Percentiles rank a stretch among this genome's conserved stretches.
Conservation (phyloP, 176 grass and related monocot species). For the Triticum turgidum region DNA sequence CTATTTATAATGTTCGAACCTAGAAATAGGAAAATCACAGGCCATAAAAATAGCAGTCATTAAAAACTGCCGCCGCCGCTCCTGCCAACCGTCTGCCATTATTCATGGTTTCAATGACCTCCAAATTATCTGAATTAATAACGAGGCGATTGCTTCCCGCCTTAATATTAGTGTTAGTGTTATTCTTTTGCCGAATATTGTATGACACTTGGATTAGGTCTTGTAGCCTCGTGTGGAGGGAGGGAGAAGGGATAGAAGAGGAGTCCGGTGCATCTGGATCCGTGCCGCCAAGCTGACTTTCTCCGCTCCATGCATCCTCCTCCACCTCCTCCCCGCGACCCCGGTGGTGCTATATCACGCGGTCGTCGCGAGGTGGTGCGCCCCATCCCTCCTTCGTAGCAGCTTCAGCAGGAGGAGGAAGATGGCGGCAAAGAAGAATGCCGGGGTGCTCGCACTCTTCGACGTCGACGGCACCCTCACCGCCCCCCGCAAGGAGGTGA, state of each 20-base stretch:
- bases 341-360: neutral
- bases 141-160: too few species aligned
- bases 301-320: neutral
- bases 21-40: too few species aligned
- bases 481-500: slow-evolving; percentile 81
- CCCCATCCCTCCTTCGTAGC: neutral
- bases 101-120: too few species aligned
- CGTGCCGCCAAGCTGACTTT: slow-evolving; percentile 33
- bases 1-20: too few species aligned
- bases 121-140: too few species aligned
- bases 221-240: neutral
- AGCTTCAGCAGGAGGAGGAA: neutral
- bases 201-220: neutral
- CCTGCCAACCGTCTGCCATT: too few species aligned
- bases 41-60: too few species aligned
- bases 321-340: neutral
- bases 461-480: slow-evolving; percentile 98
- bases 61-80: too few species aligned
- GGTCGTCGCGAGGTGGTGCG: neutral
- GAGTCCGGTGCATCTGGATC: slow-evolving; percentile 29
- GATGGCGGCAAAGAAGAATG: slow-evolving; percentile 30
- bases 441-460: slow-evolving; percentile 82
- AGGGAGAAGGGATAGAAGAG: neutral
- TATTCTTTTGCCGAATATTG: too few species aligned
- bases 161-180: too few species aligned